Evolutionary conservation across 2,329 filamentous ascomycete species (phyloP), one percentile per base, ranked within the genome.

Genomic region (Zymoseptoria pseudotritici): DNA sequence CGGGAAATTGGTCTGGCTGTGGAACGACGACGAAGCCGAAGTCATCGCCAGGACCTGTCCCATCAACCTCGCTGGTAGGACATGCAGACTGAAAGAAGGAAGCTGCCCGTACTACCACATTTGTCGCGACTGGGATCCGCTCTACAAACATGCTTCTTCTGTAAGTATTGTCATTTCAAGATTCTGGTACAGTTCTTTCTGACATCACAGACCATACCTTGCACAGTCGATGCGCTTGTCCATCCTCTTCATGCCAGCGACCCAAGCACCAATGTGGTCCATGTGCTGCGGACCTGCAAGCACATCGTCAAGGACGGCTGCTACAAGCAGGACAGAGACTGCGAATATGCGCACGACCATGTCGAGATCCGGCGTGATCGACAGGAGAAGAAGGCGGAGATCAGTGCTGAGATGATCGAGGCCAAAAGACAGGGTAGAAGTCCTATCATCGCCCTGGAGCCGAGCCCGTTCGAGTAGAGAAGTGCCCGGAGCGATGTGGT

Each of bases 321-420:
- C 36, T 42, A 13, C 17, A 42, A 42, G 36, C 36, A 42, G 36
- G 36, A 42, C 11, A 42, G 4, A 11, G 36, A 42, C 17, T 42
- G 36, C 36, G 17, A 13, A 17, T 17, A 42, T 17, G 36, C 36
- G 11, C 36, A 42, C 36, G 36, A 42, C 11, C 36, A 42, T 42
- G 36, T 42, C 36, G 36, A 42, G 36, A 42, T 42, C 3, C 36
- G 11, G 17, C 36, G 36, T 42, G 36, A 42, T 17, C 36, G 36
- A n/a, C 36, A 42, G 17, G 36, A 2, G 89, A 96, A 72, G 82
- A 1, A 79, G 79, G 20, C 58, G 56, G 57, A 91, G 66, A 97
- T 97, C 83, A 88, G 86, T 0, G 86, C 89, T 31, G 80, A 96
- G 65, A 97, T 97, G 67, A 81, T 87, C 3, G 84, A 87, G 50